Evolutionary conservation across 768 basidiomycete species (phyloP), one percentile per base, ranked within the genome.

Genomic region (Termitomyces bulborhizus): DNA sequence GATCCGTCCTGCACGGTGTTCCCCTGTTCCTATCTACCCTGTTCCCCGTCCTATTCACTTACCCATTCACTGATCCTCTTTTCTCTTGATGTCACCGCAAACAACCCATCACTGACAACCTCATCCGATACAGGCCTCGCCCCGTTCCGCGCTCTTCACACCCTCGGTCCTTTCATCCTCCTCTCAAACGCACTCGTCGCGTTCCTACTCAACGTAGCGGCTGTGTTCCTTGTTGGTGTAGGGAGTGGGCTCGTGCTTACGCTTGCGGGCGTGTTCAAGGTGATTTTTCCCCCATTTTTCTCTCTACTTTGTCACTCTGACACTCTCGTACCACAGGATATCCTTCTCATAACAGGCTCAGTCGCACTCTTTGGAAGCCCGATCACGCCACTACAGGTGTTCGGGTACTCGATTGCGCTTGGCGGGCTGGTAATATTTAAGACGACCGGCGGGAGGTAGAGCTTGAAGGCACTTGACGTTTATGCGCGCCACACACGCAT

Each of bases 241-340:
- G 94, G 87, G 15, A 89, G 87, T 47, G 93, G 94, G 1, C 76
- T 98, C 56, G 83, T 97, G 18, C 75, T 98, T 60, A 98, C 95
- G 2, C 80, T 98, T 4, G 94, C 95, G 2, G 95, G 95, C 15
- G 94, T 98, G 26, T 86, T 94, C 73, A 95, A 95, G 80, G 86
- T 88, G 63, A 41, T 75, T 67, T 51, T 57, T 13, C 0, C 11
- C 13, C 4, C 13, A 4, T 34, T 13, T 4, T 13, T 34, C 12
- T 2, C 31, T 32, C 29, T 29, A 3, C 29, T 4, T 3, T 3
- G 29, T 32, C 8, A 32, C 31, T 32, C 31, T 32, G 31, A 32
- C 31, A 32, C 31, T 32, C 31, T 9, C 8, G 31, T 32, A 1
- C 31, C 16, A 1, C 69, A 90, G 90, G 96, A 98, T 68, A 98